phyloP scores from a whole-genome alignment of 805 yeast genomes.

The Candida silvatica region DNA sequence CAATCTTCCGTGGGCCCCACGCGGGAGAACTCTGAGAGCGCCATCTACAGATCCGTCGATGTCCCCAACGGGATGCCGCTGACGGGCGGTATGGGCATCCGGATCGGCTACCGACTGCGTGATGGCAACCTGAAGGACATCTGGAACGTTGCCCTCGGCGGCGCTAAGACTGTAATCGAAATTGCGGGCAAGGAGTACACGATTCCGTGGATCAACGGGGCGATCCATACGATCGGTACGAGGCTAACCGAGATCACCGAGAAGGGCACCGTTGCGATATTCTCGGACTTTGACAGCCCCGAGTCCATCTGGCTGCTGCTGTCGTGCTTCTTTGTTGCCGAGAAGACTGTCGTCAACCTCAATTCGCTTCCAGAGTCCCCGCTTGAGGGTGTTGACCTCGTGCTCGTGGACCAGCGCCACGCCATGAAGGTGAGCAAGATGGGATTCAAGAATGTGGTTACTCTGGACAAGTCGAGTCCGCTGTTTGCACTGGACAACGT shows the following conservation, averaged over 20 bases:
- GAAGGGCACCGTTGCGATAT: slow-evolving; percentile 15
- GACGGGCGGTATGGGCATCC: slow-evolving; percentile 58
- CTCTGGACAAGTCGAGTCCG: slow-evolving; percentile 13
- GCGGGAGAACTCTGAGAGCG: slow-evolving; percentile 61
- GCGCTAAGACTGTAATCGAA: slow-evolving; percentile 1
- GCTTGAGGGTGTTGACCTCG: slow-evolving; percentile 29
- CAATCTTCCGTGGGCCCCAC: slow-evolving; percentile 64
- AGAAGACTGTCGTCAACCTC: slow-evolving; percentile 30
- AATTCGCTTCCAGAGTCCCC: slow-evolving; percentile 34
- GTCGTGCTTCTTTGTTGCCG: slow-evolving; percentile 26
- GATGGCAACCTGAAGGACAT: slow-evolving; percentile 72
- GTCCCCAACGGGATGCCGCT: slow-evolving; percentile 67
- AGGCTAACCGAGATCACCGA: slow-evolving; percentile 20
- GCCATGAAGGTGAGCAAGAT: slow-evolving; percentile 5
- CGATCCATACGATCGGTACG: slow-evolving; percentile 19
- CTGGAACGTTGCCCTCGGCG: slow-evolving; percentile 43
- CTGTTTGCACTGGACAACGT: slow-evolving; percentile 22
- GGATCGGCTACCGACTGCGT: slow-evolving; percentile 55
- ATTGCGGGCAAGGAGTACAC: slow-evolving; percentile 2
- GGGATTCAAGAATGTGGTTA: slow-evolving; percentile 20
- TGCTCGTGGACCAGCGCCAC: slow-evolving; percentile 12
- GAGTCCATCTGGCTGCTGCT: slow-evolving; percentile 17
- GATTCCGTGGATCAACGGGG: slow-evolving; percentile 21
- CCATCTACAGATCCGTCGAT: slow-evolving; percentile 66
- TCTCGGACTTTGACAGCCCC: slow-evolving; percentile 11